Percentiles rank a stretch among this genome's conserved stretches.
Conservation (phyloP, 2,329 filamentous ascomycete species). For the Fusarium sp. region DNA sequence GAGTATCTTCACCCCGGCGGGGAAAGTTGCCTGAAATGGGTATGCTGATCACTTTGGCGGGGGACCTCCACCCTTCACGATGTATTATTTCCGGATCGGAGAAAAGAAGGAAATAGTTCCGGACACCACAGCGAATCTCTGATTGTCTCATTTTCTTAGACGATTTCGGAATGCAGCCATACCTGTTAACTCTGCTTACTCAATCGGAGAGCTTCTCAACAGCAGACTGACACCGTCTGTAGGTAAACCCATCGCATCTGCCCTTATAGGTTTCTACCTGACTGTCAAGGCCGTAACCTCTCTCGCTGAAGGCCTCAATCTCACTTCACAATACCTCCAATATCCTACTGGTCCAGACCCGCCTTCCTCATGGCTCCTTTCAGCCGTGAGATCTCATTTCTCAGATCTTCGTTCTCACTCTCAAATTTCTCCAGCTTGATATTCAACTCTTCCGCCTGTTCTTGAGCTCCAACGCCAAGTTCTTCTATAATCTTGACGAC, state of each 20-base stretch:
- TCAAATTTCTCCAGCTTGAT: neutral
- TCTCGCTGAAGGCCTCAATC: rapidly evolving
- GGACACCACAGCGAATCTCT: rapidly evolving
- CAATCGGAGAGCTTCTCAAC: rapidly evolving
- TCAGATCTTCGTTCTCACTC: neutral
- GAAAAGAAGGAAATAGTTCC: neutral
- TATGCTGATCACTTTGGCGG: neutral
- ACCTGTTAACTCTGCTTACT: rapidly evolving
- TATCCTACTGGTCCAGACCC: neutral
- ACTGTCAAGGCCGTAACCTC: rapidly evolving
- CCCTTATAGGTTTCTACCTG: rapidly evolving
- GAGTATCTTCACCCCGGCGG: neutral
- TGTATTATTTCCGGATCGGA: rapidly evolving
- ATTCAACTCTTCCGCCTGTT: conserved; percentile 2
- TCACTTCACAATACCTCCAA: neutral
- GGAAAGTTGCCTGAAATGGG: neutral
- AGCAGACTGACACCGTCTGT: neutral
- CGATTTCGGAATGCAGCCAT: neutral
- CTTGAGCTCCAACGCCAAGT: neutral
- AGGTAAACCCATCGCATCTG: neutral
- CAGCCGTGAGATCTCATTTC: neutral
- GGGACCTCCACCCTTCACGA: rapidly evolving
- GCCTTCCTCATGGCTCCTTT: neutral
- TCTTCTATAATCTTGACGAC: conserved; percentile 19
- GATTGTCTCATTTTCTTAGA: neutral